Evolutionary conservation across 2,329 filamentous ascomycete genomes (phyloP).

Genomic region (Aspergillus tanneri): DNA sequence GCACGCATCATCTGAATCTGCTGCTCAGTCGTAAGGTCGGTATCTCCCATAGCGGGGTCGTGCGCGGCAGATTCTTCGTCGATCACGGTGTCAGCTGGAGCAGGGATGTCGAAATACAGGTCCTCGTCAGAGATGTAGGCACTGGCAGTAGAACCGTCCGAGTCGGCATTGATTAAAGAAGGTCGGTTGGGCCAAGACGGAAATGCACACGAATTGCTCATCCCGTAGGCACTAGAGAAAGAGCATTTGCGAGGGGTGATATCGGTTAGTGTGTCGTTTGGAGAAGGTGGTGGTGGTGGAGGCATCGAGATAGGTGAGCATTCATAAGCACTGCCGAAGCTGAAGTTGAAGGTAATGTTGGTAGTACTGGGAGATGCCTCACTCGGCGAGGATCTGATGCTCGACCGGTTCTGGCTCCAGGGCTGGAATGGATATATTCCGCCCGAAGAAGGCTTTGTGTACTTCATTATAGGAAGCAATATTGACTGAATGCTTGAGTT

Average conservation of each 20-base stretch:
- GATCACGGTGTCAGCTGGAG: conserved; percentile 25
- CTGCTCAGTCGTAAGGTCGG: conserved; percentile 40
- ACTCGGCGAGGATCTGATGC: conserved; percentile 23
- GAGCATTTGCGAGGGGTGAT: conserved; percentile 45
- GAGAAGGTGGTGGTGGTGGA: conserved; percentile 41
- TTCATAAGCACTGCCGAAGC: conserved; percentile 25
- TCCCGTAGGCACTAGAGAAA: conserved; percentile 40
- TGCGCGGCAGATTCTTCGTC: conserved; percentile 30
- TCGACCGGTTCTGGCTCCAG: conserved; percentile 23
- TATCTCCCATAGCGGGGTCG: conserved; percentile 23
- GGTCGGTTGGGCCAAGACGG: conserved; percentile 47
- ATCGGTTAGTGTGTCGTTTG: conserved; percentile 40
- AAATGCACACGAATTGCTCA: conserved; percentile 44
- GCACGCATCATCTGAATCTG: conserved; percentile 40
- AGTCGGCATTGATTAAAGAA: conserved; percentile 35
- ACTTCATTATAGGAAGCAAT: conserved; percentile 6
- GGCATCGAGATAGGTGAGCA: conserved; percentile 30
- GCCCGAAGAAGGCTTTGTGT: conserved; percentile 4
- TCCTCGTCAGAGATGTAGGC: conserved; percentile 47
- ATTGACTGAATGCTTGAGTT: not conserved
- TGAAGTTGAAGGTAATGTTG: conserved; percentile 26
- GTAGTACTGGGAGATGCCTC: conserved; percentile 22
- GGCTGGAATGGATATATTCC: conserved; percentile 25
- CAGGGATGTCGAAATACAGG: conserved; percentile 35
- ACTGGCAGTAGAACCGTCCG: conserved; percentile 33